Conservation (phyloP, 2,329 filamentous ascomycete species). For the Rutstroemia sp. region DNA sequence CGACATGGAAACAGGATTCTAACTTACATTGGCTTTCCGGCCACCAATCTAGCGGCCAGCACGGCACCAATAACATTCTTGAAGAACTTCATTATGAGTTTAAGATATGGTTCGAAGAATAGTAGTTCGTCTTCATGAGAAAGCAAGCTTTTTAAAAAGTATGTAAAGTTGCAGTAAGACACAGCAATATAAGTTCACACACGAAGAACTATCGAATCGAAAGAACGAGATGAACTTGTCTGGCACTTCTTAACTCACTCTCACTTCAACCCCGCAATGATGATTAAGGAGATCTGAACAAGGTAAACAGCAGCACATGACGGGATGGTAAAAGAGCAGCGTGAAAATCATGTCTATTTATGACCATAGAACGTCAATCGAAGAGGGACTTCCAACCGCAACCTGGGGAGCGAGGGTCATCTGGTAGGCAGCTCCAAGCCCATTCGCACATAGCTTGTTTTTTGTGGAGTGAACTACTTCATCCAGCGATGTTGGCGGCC, state of each 20-base stretch:
- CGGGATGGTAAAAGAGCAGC: background rate
- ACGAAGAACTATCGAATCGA: background rate
- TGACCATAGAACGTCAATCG: background rate
- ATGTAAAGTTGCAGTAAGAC: background rate
- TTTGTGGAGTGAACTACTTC: no score
- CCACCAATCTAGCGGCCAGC: background rate
- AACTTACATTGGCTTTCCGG: conserved; percentile 7
- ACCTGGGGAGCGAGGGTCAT: no score
- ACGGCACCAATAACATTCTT: conserved; percentile 1
- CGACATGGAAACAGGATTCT: background rate
- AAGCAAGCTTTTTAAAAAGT: background rate
- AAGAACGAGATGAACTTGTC: background rate
- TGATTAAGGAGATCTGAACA: background rate
- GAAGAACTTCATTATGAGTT: conserved; percentile 5
- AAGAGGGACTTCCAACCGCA: background rate
- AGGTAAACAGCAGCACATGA: background rate
- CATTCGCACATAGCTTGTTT: no score
- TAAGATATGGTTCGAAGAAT: background rate
- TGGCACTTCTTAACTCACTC: background rate
- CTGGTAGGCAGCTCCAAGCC: no score
- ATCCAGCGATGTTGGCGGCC: no score
- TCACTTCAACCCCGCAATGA: background rate
- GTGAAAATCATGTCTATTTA: background rate
- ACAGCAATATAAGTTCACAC: background rate
- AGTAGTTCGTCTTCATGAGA: background rate